phyloP scores from a whole-genome alignment of 2,329 filamentous ascomycete species.

The Stagonosporopsis vannaccii region DNA sequence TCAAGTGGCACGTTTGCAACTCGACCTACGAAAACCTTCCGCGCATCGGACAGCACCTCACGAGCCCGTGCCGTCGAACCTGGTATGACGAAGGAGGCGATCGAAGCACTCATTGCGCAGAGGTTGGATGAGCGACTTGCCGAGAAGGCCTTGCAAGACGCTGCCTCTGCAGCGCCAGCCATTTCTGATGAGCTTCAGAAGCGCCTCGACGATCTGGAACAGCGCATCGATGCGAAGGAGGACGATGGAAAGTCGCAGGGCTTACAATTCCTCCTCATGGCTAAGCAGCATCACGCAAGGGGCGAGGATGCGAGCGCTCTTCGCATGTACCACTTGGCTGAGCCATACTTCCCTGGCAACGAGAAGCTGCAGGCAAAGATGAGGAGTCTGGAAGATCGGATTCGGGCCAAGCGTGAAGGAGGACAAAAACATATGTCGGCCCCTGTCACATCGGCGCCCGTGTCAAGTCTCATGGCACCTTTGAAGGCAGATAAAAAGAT shows the following conservation, averaged over 20 bases:
- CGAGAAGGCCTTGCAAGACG: conserved; percentile 69
- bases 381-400: conserved; percentile 59
- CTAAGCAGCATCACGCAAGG: conserved; percentile 84
- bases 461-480: conserved; percentile 47
- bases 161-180: conserved; percentile 55
- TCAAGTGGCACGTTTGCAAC: conserved; percentile 45
- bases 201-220: conserved; percentile 83
- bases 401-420: conserved; percentile 52
- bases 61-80: conserved; percentile 38
- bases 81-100: conserved; percentile 67
- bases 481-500: conserved; percentile 35
- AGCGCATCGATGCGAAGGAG: conserved; percentile 74
- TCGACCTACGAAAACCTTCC: conserved; percentile 51
- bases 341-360: conserved; percentile 86
- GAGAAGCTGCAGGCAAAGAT: conserved; percentile 72
- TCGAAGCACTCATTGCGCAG: conserved; percentile 90
- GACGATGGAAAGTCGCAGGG: conserved; percentile 83
- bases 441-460: conserved; percentile 17
- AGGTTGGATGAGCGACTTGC: conserved; percentile 91
- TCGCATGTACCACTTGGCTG: conserved; percentile 83
- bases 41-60: conserved; percentile 46
- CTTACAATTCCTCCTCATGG: conserved; percentile 85
- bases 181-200: conserved; percentile 80
- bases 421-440: conserved; percentile 27
- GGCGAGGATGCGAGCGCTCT: conserved; percentile 81